Percentiles rank a stretch among this genome's conserved stretches.
phyloP scores from a whole-genome alignment of 352 stramenopile species.

The Saprolegnia diclina region DNA sequence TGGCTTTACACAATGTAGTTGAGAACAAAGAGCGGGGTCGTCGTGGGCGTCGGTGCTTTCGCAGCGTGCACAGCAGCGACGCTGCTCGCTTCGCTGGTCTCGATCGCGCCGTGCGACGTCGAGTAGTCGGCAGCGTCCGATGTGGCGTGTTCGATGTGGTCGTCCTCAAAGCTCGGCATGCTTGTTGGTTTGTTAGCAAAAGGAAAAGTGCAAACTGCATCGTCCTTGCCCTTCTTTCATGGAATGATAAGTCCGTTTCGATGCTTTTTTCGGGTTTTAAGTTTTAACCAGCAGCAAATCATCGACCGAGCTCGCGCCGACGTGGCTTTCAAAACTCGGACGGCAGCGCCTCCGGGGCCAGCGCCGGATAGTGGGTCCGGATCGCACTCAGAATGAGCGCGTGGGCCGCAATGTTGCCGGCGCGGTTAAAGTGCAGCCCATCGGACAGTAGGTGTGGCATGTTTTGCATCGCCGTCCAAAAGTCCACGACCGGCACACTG shows the following conservation, averaged over 20 bases:
- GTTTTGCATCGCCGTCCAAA: constrained; percentile 12
- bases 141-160: neutral
- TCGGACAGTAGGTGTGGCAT: constrained; percentile 7
- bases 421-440: constrained; percentile 15
- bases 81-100: too few relatives aligned
- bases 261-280: too few relatives aligned
- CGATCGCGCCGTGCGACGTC: too few relatives aligned
- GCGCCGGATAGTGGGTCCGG: neutral
- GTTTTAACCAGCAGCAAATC: too few relatives aligned
- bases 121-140: too few relatives aligned
- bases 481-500: constrained; percentile 15
- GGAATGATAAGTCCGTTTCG: too few relatives aligned
- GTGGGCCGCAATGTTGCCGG: constrained; percentile 21
- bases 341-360: constrained; percentile 16
- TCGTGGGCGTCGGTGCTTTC: too few relatives aligned
- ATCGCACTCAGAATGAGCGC: constrained; percentile 16
- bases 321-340: neutral
- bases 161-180: neutral
- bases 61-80: too few relatives aligned
- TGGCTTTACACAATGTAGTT: neutral
- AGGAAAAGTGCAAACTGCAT: too few relatives aligned
- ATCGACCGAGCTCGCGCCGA: neutral
- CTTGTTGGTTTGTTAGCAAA: neutral
- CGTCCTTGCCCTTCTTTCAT: too few relatives aligned
- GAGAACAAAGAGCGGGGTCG: neutral